These are phyloP conservation scores for Fusarium acutatum DNA, from an alignment of 2,329 filamentous ascomycete species.

Conservation along the genomic window DNA sequence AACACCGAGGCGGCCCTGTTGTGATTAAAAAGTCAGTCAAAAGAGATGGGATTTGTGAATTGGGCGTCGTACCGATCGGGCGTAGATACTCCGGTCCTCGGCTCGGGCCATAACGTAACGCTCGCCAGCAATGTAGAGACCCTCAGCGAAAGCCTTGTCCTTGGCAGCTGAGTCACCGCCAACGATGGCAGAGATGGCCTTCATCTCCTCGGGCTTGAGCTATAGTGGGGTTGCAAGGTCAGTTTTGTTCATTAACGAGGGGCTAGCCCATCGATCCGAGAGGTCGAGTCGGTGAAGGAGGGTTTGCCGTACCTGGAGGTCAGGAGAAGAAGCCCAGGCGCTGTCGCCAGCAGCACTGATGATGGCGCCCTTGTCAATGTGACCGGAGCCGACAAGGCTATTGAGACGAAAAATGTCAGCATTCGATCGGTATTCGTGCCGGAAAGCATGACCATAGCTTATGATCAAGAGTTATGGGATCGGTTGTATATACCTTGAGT, in stretches of 20 bases:
- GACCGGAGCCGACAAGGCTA: conserved; percentile 82
- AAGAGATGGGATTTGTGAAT: neutral
- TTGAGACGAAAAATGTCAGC: conserved; percentile 36
- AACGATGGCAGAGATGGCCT: conserved; percentile 64
- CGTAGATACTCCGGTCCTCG: conserved; percentile 83
- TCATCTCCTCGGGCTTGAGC: conserved; percentile 64
- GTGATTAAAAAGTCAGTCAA: neutral
- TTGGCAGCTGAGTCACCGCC: conserved; percentile 55
- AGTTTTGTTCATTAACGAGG: conserved; percentile 5
- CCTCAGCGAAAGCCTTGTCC: conserved; percentile 74
- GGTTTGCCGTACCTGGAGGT: conserved; percentile 72
- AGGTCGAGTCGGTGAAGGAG: neutral
- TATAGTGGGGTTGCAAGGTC: conserved; percentile 28
- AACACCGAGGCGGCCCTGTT: conserved; percentile 78
- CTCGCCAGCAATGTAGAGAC: conserved; percentile 78
- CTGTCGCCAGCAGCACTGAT: conserved; percentile 83
- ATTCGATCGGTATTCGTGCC: conserved; percentile 23
- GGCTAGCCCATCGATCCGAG: neutral
- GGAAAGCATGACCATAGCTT: neutral
- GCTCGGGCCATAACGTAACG: conserved; percentile 81
- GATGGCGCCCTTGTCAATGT: conserved; percentile 86
- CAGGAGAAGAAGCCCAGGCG: conserved; percentile 75
- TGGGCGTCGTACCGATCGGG: conserved; percentile 74
- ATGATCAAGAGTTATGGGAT: neutral
- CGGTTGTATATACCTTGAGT: conserved; percentile 55